Base-by-base conservation (phyloP, 1,139 yeast genomes). In the Candida sanyaensis region DNA sequence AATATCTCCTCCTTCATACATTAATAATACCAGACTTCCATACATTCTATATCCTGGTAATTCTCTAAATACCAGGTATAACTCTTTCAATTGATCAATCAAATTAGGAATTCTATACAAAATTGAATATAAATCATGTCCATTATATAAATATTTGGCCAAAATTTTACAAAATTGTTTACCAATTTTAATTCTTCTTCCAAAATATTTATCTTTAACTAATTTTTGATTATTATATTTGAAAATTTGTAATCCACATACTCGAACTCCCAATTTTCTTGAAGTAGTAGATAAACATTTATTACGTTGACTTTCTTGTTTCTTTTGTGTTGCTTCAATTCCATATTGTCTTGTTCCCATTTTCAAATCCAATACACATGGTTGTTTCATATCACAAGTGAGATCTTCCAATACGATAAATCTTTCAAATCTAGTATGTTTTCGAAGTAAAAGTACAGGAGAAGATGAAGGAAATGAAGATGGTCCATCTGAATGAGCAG, bases 281-380 rank as follows among this genome's bases (percentile, higher is more conserved):
- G 96, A 86, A 0, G 99, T 92, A 0, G 98, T 93, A 47, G 75
- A 69, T 6, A 78, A 70, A 66, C 99, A 95, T 65, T 95, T 95
- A 50, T 77, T 77, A 37, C 91, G 71, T 66, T 95, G 99, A 0
- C 97, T 88, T 47, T 69, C 65, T 62, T 86, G 89, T 66, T 95
- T 95, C 47, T 82, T 73, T 11, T 69, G 66, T 8, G 77, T 76
- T 0, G 98, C 98, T 56, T 90, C 96, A 12, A 92, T 86, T n/a
- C 99, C 99, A 59, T 93, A 93, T 66, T 95, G 99, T 47, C 99
- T 77, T 0, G 99, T 92, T 1, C 99, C 99, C 98, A 95, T 93
- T 64, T 95, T 95, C 56, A 95, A 75, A 66, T 95, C 99, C 50
- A 95, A 72, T 1, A 93, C 98, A 63, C 97, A 91, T 0, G 99